Evolutionary conservation across 1,284 basidiomycete genomes (phyloP).

Genomic region (Naganishia sp.): DNA sequence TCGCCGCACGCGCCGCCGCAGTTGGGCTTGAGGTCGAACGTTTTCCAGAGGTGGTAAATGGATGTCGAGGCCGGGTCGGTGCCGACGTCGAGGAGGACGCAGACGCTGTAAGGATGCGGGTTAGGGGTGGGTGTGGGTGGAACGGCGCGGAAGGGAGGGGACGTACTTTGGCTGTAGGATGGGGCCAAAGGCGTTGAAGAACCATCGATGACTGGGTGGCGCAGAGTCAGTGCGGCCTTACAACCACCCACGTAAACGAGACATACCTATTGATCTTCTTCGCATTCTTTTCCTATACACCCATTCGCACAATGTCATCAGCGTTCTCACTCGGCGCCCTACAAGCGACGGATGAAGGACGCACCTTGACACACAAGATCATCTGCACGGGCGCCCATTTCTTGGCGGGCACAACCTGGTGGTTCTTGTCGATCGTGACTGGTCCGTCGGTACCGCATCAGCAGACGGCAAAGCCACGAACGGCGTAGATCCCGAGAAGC

Average conservation of each 20-base stretch:
- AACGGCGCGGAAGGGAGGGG: background rate
- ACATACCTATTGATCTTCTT: slow-evolving; percentile 43
- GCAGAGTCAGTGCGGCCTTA: background rate
- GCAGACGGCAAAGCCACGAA: background rate
- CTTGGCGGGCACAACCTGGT: slow-evolving; percentile 57
- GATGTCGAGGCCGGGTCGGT: slow-evolving; percentile 85
- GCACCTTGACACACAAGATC: slow-evolving; percentile 92
- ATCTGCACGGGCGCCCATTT: slow-evolving; percentile 85
- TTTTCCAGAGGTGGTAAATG: slow-evolving; percentile 96
- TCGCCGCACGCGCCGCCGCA: slow-evolving; percentile 97
- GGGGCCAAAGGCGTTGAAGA: slow-evolving; percentile 66
- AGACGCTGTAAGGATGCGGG: slow-evolving; percentile 64
- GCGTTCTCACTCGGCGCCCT: too few relatives aligned
- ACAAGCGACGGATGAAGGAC: slow-evolving; percentile 56
- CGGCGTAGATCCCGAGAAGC: background rate
- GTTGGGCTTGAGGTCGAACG: slow-evolving; percentile 92
- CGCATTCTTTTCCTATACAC: slow-evolving; percentile 46
- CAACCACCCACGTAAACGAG: background rate
- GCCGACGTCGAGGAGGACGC: slow-evolving; percentile 90
- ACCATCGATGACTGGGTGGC: slow-evolving; percentile 82
- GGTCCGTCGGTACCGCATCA: background rate
- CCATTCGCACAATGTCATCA: background rate
- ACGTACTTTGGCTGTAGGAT: slow-evolving; percentile 48
- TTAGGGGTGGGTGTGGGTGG: background rate
- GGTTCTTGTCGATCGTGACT: slow-evolving; percentile 32